Evolutionary conservation across 1,139 yeast species (phyloP).

Genomic region (Candida sanyaensis): DNA sequence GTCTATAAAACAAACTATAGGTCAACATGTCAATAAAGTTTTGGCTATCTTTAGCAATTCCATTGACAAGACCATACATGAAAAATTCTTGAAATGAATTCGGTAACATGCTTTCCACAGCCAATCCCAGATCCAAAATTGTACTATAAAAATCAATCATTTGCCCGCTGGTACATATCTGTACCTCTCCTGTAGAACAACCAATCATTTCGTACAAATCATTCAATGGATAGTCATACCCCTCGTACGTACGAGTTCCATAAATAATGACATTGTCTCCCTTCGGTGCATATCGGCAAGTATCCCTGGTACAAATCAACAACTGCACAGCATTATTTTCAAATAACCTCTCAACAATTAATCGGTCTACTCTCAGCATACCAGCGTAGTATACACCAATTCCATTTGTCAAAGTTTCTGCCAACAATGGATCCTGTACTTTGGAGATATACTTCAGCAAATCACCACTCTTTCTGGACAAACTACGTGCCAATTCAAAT

Average conservation of each 20-base stretch:
- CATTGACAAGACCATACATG: conserved; percentile 68
- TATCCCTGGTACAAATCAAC: conserved; percentile 60
- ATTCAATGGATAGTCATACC: conserved; percentile 69
- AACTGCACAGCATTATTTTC: conserved; percentile 50
- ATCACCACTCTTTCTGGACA: conserved; percentile 13
- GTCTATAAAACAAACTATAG: conserved; percentile 76
- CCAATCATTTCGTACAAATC: conserved; percentile 79
- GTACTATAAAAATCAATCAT: conserved; percentile 67
- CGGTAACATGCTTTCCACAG: conserved; percentile 78
- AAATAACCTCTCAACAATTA: conserved; percentile 56
- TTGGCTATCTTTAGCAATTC: conserved; percentile 68
- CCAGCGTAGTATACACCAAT: conserved; percentile 64
- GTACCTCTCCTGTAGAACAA: conserved; percentile 45
- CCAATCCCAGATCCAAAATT: conserved; percentile 74
- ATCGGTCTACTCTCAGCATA: conserved; percentile 58
- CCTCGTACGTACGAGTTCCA: conserved; percentile 76
- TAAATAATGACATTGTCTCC: conserved; percentile 60
- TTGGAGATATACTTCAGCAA: conserved; percentile 30
- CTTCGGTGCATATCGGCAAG: conserved; percentile 50
- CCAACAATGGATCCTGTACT: conserved; percentile 50
- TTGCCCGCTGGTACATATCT: conserved; percentile 58
- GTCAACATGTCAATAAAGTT: conserved; percentile 93
- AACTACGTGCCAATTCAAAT: conserved; percentile 45
- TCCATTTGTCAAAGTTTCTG: conserved; percentile 55
- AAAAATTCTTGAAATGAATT: conserved; percentile 64